phyloP scores from a whole-genome alignment of 352 stramenopile species.

The Blastocystis sp. region DNA sequence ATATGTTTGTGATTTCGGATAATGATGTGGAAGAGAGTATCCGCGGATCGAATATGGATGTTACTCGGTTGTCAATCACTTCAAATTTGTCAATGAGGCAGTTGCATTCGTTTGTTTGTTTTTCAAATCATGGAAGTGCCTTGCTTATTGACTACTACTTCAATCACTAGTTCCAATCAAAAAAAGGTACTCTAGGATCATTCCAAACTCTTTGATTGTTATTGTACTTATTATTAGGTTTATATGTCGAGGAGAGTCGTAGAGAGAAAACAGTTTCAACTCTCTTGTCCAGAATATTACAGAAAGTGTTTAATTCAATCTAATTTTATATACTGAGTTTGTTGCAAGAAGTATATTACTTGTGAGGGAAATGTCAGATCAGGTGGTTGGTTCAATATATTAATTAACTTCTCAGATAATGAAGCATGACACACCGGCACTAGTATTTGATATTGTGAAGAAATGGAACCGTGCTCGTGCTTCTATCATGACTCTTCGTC shows the following conservation, averaged over 20 bases:
- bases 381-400: background rate
- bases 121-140: background rate
- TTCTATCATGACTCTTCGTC: conserved; percentile 77
- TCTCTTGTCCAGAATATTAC: background rate
- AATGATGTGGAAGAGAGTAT: conserved; percentile 27
- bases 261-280: no score
- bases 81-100: conserved; percentile 22
- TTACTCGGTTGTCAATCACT: background rate
- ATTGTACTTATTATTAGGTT: no score
- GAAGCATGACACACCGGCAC: conserved; percentile 58
- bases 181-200: no score
- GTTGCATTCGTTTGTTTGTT: background rate
- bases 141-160: no score
- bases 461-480: conserved; percentile 74
- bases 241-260: no score
- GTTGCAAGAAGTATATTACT: background rate
- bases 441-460: conserved; percentile 64
- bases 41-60: background rate
- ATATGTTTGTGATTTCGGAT: conserved; percentile 53
- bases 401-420: background rate
- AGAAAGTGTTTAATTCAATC: no score
- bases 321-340: no score
- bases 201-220: no score
- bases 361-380: background rate
- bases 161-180: no score